Conservation (phyloP, 345 rosid species). For the Pistacia vera region DNA sequence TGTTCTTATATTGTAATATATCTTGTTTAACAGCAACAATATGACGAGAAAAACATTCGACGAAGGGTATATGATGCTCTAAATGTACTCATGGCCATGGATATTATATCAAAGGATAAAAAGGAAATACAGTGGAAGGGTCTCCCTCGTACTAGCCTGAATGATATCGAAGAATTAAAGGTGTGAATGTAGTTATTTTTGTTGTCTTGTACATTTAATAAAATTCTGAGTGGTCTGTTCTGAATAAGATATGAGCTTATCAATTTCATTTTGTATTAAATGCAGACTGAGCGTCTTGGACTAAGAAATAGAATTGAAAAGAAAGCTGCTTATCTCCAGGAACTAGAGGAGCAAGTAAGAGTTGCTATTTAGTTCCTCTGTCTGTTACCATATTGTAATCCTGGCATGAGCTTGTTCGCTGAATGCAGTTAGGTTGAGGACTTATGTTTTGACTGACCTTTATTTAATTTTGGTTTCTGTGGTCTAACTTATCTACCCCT, state of each 20-base stretch:
- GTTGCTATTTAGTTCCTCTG: slow-evolving; percentile 11
- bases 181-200: slow-evolving; percentile 39
- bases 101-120: slow-evolving; percentile 95
- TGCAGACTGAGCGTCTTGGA: slow-evolving; percentile 72
- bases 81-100: slow-evolving; percentile 99
- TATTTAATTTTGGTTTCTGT: slow-evolving; percentile 4
- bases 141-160: slow-evolving; percentile 90
- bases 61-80: slow-evolving; percentile 98
- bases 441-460: not conserved
- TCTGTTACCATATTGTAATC: slow-evolving; percentile 9
- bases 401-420: slow-evolving; percentile 11
- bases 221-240: slow-evolving; percentile 13
- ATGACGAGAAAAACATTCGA: slow-evolving; percentile 97
- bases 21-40: slow-evolving; percentile 71
- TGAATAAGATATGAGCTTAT: slow-evolving; percentile 26
- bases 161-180: slow-evolving; percentile 95
- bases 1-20: slow-evolving; percentile 9
- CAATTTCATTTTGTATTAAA: slow-evolving; percentile 13
- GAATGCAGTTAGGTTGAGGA: slow-evolving; percentile 11
- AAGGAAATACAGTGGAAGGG: slow-evolving; percentile 99
- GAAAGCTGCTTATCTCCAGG: slow-evolving; percentile 85
- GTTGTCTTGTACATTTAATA: slow-evolving; percentile 10
- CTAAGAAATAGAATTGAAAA: slow-evolving; percentile 81
- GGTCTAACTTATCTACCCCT: slow-evolving; percentile 25
- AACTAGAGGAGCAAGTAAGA: slow-evolving; percentile 94